A percentile compares a stretch with the other conserved stretches of the same genome.
Evolutionary conservation across 371 early-diverging fungal genomes (phyloP).

Genomic region (Rhizopus arrhizus): DNA sequence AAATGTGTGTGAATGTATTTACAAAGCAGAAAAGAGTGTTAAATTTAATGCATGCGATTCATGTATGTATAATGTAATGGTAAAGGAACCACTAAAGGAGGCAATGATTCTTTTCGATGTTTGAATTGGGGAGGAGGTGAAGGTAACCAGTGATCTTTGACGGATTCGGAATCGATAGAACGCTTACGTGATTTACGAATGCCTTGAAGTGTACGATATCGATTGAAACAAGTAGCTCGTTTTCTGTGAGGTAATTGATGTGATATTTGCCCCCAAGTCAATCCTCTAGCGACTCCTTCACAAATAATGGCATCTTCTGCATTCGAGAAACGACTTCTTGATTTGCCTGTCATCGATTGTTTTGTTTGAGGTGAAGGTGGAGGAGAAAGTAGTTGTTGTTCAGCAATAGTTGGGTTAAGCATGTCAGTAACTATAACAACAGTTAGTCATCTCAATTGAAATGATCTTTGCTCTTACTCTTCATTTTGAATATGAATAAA

Average conservation of each 20-base stretch:
- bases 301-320: slow-evolving; percentile 53
- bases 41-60: slow-evolving; percentile 23
- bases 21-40: not conserved
- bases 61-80: slow-evolving; percentile 21
- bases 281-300: slow-evolving; percentile 50
- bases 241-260: slow-evolving; percentile 55
- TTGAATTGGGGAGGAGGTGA: slow-evolving; percentile 17
- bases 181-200: slow-evolving; percentile 52
- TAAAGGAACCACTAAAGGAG: slow-evolving; percentile 28
- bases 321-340: slow-evolving; percentile 54
- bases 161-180: slow-evolving; percentile 25
- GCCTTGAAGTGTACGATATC: slow-evolving; percentile 53
- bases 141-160: slow-evolving; percentile 26
- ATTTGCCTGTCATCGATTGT: slow-evolving; percentile 30
- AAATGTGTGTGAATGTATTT: not conserved
- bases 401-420: slow-evolving; percentile 41
- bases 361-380: slow-evolving; percentile 38
- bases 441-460: no score
- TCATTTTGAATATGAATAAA: not conserved
- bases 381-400: slow-evolving; percentile 36
- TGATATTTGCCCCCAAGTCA: slow-evolving; percentile 58
- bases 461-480: not conserved
- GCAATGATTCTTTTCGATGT: slow-evolving; percentile 11
- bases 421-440: slow-evolving; percentile 42
- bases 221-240: slow-evolving; percentile 55